Evolutionary conservation across 116 monocot genomes (phyloP), one percentile per base, ranked within the genome.

Genomic region (Posidonia oceanica): DNA sequence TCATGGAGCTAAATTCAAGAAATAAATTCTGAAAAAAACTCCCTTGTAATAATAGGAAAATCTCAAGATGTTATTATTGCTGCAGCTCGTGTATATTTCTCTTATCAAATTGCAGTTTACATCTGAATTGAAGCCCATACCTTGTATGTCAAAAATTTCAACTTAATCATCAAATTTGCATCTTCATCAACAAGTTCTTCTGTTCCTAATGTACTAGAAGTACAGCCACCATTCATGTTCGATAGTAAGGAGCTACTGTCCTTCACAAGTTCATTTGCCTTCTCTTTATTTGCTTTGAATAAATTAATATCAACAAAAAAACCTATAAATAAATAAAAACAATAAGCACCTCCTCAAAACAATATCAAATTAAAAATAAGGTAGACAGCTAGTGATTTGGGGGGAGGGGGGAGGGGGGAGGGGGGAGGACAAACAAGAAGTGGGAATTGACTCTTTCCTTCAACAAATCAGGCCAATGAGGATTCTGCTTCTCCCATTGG

Each of bases 101-200:
- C 48, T 4, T 48, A 48, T 48, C 29, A 48, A 48, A 48, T 48
- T 48, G 48, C 48, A 48, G 48, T 48, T 48, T 48, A 48, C 48
- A 48, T 48, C 29, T 10, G 40, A 64, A 41, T 14, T 64, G 18
- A 15, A 7, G 6, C 21, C 10, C 63, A 59, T 80, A 87, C 99
- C 93, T 99, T 99, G 52, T 99, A 99, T 21, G 99, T 90, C 36
- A 99, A 76, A 83, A 99, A 99, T 78, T 99, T 99, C 56, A 99
- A 76, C 75, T 99, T 99, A 72, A 99, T 87, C 99, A 99, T 99
- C 64, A 99, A 69, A 84, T 93, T 99, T 80, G 82, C 84, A 82
- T 99, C 90, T 71, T 93, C 99, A 81, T 99, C 90, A 37, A 90
- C 99, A 60, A 99, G 77, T 78, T 82, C 86, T 74, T 90, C 85